A percentile compares a stretch with the other conserved stretches of the same genome.
Evolutionary conservation across 2,329 filamentous ascomycete species (phyloP).

Genomic region (Monosporascus sp.): DNA sequence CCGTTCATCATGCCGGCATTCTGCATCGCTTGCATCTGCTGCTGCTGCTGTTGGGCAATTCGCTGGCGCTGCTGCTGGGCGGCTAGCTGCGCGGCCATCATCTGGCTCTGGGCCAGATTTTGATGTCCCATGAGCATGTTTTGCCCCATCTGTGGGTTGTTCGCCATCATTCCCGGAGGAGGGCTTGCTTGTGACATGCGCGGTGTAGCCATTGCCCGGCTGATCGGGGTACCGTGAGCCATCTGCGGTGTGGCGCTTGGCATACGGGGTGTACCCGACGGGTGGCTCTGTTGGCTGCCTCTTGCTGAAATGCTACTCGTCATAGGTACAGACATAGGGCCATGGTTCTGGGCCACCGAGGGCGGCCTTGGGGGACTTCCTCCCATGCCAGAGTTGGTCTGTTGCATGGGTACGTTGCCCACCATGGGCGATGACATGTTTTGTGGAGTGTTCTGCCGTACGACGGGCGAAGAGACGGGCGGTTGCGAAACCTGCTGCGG

Average conservation of each 20-base stretch:
- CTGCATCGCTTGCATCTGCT: slow-evolving; percentile 25
- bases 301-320: slow-evolving; percentile 58
- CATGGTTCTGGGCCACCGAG: slow-evolving; percentile 57
- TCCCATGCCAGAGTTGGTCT: slow-evolving; percentile 62
- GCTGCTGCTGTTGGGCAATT: slow-evolving; percentile 20
- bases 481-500: slow-evolving; percentile 55
- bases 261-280: slow-evolving; percentile 58
- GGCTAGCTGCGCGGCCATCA: slow-evolving; percentile 40
- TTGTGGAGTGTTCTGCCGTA: slow-evolving; percentile 59
- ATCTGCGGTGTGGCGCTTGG: slow-evolving; percentile 57
- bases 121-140: slow-evolving; percentile 50
- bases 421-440: slow-evolving; percentile 62
- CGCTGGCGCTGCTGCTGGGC: slow-evolving; percentile 34
- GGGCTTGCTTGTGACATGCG: slow-evolving; percentile 60
- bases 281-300: slow-evolving; percentile 62
- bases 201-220: slow-evolving; percentile 48
- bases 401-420: slow-evolving; percentile 58
- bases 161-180: slow-evolving; percentile 53
- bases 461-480: slow-evolving; percentile 62
- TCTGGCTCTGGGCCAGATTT: slow-evolving; percentile 24
- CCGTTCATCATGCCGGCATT: slow-evolving; percentile 24
- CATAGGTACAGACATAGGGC: slow-evolving; percentile 54
- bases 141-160: slow-evolving; percentile 50
- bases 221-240: slow-evolving; percentile 55
- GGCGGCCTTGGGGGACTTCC: slow-evolving; percentile 62